These are phyloP conservation scores for Collariella sp. DNA, from an alignment of 495 filamentous ascomycete species.

Conservation along the genomic window DNA sequence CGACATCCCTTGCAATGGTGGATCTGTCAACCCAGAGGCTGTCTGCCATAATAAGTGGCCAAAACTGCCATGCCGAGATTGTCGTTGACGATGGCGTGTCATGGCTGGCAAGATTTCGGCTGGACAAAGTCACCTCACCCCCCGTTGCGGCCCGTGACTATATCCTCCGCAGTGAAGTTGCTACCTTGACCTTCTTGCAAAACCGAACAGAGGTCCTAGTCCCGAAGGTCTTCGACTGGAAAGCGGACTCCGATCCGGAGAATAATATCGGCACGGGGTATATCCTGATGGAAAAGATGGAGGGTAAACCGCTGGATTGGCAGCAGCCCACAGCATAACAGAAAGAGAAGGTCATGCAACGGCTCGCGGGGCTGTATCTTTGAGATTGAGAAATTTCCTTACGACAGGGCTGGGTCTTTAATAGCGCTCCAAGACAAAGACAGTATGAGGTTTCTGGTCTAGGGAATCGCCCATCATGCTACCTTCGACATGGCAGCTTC, in stretches of 20 bases:
- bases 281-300: slow-evolving; percentile 36
- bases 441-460: slow-evolving; percentile 5
- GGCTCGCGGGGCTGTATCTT: slow-evolving; percentile 36
- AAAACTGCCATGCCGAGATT: slow-evolving; percentile 21
- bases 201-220: slow-evolving; percentile 27
- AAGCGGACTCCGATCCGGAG: slow-evolving; percentile 12
- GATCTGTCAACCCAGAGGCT: neutral
- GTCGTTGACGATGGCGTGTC: slow-evolving; percentile 23
- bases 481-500: neutral
- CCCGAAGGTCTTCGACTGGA: slow-evolving; percentile 16
- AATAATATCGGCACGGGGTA: slow-evolving; percentile 29
- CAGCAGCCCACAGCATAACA: slow-evolving; percentile 19
- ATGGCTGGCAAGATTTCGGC: slow-evolving; percentile 25
- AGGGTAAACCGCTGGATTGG: slow-evolving; percentile 28
- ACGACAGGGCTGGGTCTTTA: slow-evolving; percentile 26
- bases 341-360: slow-evolving; percentile 28
- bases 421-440: slow-evolving; percentile 21
- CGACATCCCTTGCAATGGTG: neutral
- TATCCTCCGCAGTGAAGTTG: slow-evolving; percentile 31
- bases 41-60: neutral
- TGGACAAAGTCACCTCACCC: slow-evolving; percentile 6
- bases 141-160: slow-evolving; percentile 14
- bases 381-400: slow-evolving; percentile 30
- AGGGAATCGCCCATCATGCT: neutral
- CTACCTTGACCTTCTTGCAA: slow-evolving; percentile 30